phyloP scores from a whole-genome alignment of 495 filamentous ascomycete genomes.

The Hypoxylon crocopeplum region DNA sequence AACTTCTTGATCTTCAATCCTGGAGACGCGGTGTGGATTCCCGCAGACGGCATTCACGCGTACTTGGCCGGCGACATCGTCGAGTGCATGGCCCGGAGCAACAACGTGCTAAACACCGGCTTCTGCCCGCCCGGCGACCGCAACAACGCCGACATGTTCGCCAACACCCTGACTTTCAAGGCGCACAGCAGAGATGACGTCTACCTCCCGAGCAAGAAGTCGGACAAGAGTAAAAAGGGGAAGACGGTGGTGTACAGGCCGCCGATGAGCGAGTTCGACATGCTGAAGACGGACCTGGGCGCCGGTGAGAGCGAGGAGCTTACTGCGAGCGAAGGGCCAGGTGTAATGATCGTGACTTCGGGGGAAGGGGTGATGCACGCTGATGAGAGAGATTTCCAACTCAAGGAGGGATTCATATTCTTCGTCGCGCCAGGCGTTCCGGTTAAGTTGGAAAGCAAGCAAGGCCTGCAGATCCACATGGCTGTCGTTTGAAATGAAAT shows the following conservation, averaged over 20 bases:
- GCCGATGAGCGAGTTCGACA: constrained; percentile 75
- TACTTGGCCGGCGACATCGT: constrained; percentile 82
- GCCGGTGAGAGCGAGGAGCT: constrained; percentile 66
- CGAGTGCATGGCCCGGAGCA: constrained; percentile 84
- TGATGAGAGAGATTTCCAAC: constrained; percentile 57
- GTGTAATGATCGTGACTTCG: constrained; percentile 68
- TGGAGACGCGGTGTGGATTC: constrained; percentile 75
- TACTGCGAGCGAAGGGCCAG: constrained; percentile 64
- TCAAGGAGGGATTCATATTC: constrained; percentile 71
- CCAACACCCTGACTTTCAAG: constrained; percentile 64
- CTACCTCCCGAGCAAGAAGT: constrained; percentile 55
- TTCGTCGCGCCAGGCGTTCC: constrained; percentile 70
- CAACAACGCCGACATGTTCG: constrained; percentile 68
- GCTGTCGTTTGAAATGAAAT: constrained; percentile 43
- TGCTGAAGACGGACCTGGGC: constrained; percentile 65
- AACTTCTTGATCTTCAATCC: constrained; percentile 72
- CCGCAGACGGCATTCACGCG: constrained; percentile 79
- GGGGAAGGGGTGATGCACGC: constrained; percentile 66
- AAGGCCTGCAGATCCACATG: constrained; percentile 62
- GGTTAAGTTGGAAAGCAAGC: constrained; percentile 55
- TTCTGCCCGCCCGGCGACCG: constrained; percentile 73
- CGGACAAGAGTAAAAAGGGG: constrained; percentile 60
- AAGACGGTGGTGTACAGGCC: constrained; percentile 69
- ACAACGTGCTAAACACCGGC: constrained; percentile 79
- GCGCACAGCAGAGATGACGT: constrained; percentile 64